Percentiles rank a stretch among this genome's conserved stretches.
Evolutionary conservation across 1,284 basidiomycete genomes (phyloP).

Genomic region (Tilletia setariae): DNA sequence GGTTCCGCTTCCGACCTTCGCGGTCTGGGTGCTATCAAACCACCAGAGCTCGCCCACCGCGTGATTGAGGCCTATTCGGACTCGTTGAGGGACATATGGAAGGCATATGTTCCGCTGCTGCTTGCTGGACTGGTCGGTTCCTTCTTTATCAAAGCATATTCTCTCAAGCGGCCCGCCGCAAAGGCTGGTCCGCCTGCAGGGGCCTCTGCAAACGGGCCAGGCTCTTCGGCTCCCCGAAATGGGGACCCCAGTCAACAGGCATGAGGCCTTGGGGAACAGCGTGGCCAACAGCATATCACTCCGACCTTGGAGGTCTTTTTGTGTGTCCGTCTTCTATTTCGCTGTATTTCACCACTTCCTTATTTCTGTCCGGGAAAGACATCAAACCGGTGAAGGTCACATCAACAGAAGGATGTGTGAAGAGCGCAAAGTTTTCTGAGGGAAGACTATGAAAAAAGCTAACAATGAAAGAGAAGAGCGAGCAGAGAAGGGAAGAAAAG

Average conservation of each 20-base stretch:
- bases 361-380: too few species aligned
- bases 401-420: not conserved
- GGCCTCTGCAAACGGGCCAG: not conserved
- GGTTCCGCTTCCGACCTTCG: conserved; percentile 23
- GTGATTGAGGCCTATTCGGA: conserved; percentile 69
- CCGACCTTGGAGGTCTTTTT: too few species aligned
- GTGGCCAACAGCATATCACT: too few species aligned
- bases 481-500: conserved; percentile 7
- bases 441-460: not conserved
- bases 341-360: too few species aligned
- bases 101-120: conserved; percentile 57
- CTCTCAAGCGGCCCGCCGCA: conserved; percentile 27
- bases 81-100: conserved; percentile 70
- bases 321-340: too few species aligned
- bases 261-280: too few species aligned
- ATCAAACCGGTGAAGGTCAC: not conserved
- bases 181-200: conserved; percentile 5
- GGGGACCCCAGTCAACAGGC: not conserved
- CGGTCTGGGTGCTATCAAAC: conserved; percentile 38
- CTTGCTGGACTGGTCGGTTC: conserved; percentile 4
- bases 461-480: not conserved
- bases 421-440: conserved; percentile 4
- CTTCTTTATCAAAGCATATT: conserved; percentile 38
- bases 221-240: not conserved
- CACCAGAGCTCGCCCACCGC: conserved; percentile 53